Percentiles rank a stretch among this genome's conserved stretches.
These are phyloP conservation scores for Leptomonas pyrrhocoris DNA, from an alignment of 208 protist species.

Conservation along the genomic window DNA sequence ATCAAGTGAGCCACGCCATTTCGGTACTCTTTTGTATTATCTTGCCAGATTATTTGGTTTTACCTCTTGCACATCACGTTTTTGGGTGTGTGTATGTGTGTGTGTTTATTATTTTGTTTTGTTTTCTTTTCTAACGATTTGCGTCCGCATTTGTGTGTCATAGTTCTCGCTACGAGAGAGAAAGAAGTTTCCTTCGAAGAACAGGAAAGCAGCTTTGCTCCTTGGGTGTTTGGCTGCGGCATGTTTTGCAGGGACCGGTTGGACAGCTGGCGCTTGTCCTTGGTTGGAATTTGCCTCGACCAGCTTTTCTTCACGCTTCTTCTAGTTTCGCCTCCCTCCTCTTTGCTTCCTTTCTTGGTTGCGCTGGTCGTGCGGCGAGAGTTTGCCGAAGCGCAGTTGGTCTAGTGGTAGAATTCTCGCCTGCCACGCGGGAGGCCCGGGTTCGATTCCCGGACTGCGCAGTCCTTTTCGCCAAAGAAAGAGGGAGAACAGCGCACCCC, in stretches of 20 bases:
- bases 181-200: too few relatives aligned
- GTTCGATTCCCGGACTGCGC: conserved; percentile 94
- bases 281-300: too few relatives aligned
- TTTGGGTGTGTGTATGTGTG: background rate
- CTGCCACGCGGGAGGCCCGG: conserved; percentile 92
- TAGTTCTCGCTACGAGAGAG: background rate
- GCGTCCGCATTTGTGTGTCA: background rate
- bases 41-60: background rate
- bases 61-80: background rate
- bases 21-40: background rate
- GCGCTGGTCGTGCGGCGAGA: too few relatives aligned
- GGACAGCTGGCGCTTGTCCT: too few relatives aligned
- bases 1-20: background rate
- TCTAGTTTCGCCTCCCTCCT: background rate
- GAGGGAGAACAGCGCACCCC: background rate
- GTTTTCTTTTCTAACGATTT: background rate
- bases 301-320: background rate
- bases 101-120: background rate
- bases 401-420: conserved; percentile 94
- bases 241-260: too few relatives aligned
- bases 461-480: conserved; percentile 45
- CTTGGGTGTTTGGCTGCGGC: too few relatives aligned
- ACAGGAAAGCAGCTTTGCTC: too few relatives aligned
- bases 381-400: conserved; percentile 72
- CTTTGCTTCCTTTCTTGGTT: background rate